Evolutionary conservation across 2,329 filamentous ascomycete species (phyloP).

Genomic region (Ramularia endophylla): DNA sequence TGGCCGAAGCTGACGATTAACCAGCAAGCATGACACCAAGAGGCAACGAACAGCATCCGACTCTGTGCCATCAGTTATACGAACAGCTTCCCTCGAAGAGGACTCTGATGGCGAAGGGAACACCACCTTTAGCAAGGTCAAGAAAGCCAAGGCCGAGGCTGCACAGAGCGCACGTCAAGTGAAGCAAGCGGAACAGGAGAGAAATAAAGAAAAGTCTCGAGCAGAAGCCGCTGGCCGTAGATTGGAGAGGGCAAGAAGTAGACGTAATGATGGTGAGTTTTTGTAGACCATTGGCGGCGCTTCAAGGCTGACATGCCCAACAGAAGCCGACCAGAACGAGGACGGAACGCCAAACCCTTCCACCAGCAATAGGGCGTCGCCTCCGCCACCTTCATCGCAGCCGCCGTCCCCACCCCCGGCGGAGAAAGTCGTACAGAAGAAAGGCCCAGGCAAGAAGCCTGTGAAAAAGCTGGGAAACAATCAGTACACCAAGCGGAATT

Average conservation of each 20-base stretch:
- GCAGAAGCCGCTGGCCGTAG: conserved; percentile 72
- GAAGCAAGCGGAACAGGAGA: conserved; percentile 56
- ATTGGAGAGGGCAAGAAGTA: conserved; percentile 73
- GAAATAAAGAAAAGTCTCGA: conserved; percentile 66
- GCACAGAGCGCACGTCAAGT: conserved; percentile 52
- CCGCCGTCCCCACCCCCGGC: conserved; percentile 31
- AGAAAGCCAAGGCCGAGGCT: conserved; percentile 43
- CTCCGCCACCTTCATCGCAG: conserved; percentile 40
- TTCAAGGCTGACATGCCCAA: conserved; percentile 2
- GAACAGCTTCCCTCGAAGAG: conserved; percentile 46
- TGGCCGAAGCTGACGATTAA: conserved; percentile 12
- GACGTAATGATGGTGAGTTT: conserved; percentile 68
- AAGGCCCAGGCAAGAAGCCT: conserved; percentile 51
- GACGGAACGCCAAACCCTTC: conserved; percentile 55
- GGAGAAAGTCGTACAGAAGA: conserved; percentile 52
- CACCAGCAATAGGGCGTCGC: conserved; percentile 31
- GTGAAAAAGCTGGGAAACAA: conserved; percentile 63
- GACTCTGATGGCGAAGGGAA: conserved; percentile 66
- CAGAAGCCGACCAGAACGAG: conserved; percentile 51
- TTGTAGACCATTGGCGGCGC: no score
- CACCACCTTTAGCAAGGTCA: conserved; percentile 21
- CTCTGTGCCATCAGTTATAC: conserved; percentile 49
- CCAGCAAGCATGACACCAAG: conserved; percentile 63
- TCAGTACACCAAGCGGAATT: conserved; percentile 64
- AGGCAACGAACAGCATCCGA: conserved; percentile 77